Conservation (phyloP, 192 early-diverging fungal genomes). For the Rhizoclosmatium globosum region DNA sequence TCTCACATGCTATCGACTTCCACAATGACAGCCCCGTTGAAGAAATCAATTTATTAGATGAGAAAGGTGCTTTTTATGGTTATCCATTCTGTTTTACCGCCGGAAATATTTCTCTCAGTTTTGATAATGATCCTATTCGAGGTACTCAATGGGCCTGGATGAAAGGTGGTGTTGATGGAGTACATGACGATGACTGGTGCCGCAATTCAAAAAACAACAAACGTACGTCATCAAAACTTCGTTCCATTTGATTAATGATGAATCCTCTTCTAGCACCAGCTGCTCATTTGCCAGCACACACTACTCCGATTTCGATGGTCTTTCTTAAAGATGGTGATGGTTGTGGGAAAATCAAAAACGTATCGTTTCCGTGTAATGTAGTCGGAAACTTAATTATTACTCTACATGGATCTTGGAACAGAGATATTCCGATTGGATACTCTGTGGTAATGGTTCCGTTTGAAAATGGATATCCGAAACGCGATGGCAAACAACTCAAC, state of each 20-base stretch:
- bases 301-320: constrained; percentile 42
- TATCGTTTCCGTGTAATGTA: constrained; percentile 32
- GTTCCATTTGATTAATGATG: not conserved
- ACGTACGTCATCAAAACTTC: not conserved
- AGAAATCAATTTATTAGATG: constrained; percentile 44
- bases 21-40: constrained; percentile 46
- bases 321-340: constrained; percentile 31
- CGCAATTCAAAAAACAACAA: constrained; percentile 43
- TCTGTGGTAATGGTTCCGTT: constrained; percentile 46
- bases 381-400: constrained; percentile 38
- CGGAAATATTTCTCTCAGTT: constrained; percentile 42
- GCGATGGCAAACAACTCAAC: constrained; percentile 4
- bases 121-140: constrained; percentile 26
- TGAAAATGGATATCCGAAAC: constrained; percentile 1
- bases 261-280: constrained; percentile 19
- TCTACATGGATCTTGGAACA: constrained; percentile 55
- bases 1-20: constrained; percentile 8
- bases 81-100: constrained; percentile 54
- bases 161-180: constrained; percentile 26
- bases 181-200: constrained; percentile 52
- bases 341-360: constrained; percentile 22
- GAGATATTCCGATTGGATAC: constrained; percentile 46
- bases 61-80: constrained; percentile 43
- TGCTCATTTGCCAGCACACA: constrained; percentile 45
- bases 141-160: constrained; percentile 47